These are phyloP conservation scores for Stevia rebaudiana DNA, from an alignment of 140 eudicot species.

Conservation along the genomic window DNA sequence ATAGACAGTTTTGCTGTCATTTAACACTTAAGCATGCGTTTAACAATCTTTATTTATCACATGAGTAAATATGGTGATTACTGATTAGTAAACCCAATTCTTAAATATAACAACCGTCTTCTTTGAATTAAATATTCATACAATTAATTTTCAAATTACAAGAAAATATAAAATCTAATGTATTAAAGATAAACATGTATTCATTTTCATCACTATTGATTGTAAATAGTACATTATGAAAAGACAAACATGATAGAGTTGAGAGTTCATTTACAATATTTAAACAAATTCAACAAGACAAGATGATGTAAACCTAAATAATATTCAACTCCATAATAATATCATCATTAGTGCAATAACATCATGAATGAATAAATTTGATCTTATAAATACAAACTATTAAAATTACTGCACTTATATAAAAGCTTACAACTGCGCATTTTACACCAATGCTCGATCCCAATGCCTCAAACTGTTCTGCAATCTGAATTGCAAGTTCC, in stretches of 20 bases:
- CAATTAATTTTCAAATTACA: background rate
- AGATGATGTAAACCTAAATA: background rate
- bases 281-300: background rate
- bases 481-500: slow-evolving; percentile 89
- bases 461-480: slow-evolving; percentile 86
- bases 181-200: background rate
- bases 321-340: background rate
- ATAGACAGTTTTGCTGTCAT: background rate
- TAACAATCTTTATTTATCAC: background rate
- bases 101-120: background rate
- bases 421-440: slow-evolving; percentile 66
- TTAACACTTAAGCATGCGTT: background rate
- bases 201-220: background rate
- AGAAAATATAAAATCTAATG: background rate
- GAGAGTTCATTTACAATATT: background rate
- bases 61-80: background rate
- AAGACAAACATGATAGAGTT: background rate
- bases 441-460: slow-evolving; percentile 68
- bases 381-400: background rate
- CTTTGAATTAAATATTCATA: background rate
- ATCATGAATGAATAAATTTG: background rate
- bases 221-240: background rate
- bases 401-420: background rate
- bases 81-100: background rate
- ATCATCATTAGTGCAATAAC: background rate